Percentiles rank a stretch among this genome's conserved stretches.
Evolutionary conservation across 148 eudicot species (phyloP).

Genomic region (Arbutus unedo): DNA sequence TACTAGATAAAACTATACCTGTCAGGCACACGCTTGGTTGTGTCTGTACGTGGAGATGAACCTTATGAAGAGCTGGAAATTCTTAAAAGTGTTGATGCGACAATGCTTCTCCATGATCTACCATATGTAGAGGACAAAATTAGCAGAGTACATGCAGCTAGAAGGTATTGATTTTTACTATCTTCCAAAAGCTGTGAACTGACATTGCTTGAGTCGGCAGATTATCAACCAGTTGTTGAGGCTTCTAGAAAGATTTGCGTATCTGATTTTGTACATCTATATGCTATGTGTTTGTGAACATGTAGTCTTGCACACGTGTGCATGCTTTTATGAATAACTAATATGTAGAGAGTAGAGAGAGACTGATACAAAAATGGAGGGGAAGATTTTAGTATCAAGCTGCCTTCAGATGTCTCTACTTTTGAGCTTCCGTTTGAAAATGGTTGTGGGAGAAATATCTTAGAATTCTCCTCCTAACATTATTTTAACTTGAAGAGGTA

Average conservation of each 20-base stretch:
- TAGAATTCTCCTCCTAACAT: background rate
- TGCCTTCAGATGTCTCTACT: background rate
- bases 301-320: background rate
- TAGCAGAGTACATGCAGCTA: slow-evolving; percentile 87
- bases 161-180: slow-evolving; percentile 46
- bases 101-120: slow-evolving; percentile 61
- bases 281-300: background rate
- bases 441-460: background rate
- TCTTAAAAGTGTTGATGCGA: slow-evolving; percentile 66
- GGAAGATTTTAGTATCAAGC: background rate
- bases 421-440: background rate
- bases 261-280: background rate
- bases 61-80: slow-evolving; percentile 62
- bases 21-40: slow-evolving; percentile 86
- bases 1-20: slow-evolving; percentile 11
- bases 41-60: slow-evolving; percentile 93
- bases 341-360: background rate
- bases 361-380: background rate
- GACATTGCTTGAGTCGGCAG: background rate
- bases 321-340: background rate
- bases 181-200: background rate
- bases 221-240: background rate
- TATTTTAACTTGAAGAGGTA: background rate
- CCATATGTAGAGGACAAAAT: slow-evolving; percentile 65
- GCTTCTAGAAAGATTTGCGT: background rate